Base-by-base conservation (phyloP, 2,329 filamentous ascomycete species). In the Claviceps spartinae region DNA sequence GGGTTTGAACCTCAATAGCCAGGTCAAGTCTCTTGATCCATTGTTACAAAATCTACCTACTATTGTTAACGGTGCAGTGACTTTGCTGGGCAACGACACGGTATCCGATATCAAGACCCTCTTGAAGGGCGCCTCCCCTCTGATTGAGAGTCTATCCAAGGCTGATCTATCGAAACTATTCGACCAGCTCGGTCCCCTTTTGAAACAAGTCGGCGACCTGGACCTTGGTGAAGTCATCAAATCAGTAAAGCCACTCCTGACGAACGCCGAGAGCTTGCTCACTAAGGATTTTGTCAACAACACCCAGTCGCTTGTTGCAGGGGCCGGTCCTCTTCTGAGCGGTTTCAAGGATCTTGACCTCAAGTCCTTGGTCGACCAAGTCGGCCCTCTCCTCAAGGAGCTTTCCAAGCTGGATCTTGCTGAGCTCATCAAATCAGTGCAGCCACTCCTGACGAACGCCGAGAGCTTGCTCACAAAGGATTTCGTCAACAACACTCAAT, bases 1-100 rank as follows among this genome's bases (percentile, higher is more conserved):
- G 43, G 62, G 67, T 46, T 59, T 71, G 4, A 64, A 71, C 26
- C 57, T 72, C 0, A 55, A 62, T 44, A 61, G 61, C 3, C 26
- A 30, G 7, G 26, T 8, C 26, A 30, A 30, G 37, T 38, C 37
- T n/a, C 13, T 38, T 5, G 59, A 62, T 1, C 53, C 50, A 0
- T 52, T 66, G 1, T n/a, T 66, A 1, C 42, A 55, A 5, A 49
- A 52, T 30, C 8, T 53, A 9, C 36, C 36, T 1, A 4, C 51
- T 24, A 53, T 53, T 8, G 44, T 45, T 5, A 51, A 47, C 20
- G 52, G 48, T 8, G 52, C 43, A 5, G 44, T 48, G 6, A 26
- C 51, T 4, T n/a, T 53, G 26, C 26, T 51, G 37, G 41, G 52
- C 43, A 48, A 53, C 30, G 48, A 48, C 2, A 54, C 52, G 5